These are phyloP conservation scores for Alternaria postmessia DNA, from an alignment of 2,329 filamentous ascomycete species.

Conservation along the genomic window DNA sequence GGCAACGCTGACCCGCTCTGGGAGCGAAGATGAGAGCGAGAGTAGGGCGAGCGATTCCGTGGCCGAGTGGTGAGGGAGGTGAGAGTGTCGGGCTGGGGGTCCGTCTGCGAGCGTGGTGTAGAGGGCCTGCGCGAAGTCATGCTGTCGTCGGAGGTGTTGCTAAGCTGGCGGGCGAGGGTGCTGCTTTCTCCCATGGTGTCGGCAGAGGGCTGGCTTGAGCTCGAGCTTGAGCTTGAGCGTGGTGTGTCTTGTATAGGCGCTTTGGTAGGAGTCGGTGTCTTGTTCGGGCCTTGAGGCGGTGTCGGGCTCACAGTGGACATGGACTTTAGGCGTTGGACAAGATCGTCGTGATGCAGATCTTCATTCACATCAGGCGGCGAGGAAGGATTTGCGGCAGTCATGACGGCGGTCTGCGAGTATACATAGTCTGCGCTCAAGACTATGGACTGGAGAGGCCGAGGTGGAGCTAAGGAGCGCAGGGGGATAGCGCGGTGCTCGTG, in stretches of 20 bases:
- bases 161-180: slow-evolving; percentile 33
- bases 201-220: slow-evolving; percentile 1
- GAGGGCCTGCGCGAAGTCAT: slow-evolving; percentile 38
- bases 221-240: neutral
- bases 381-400: slow-evolving; percentile 34
- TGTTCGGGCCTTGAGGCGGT: slow-evolving; percentile 13
- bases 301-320: slow-evolving; percentile 28
- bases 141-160: slow-evolving; percentile 36
- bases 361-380: slow-evolving; percentile 22
- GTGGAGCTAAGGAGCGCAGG: slow-evolving; percentile 24
- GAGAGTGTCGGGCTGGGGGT: slow-evolving; percentile 42
- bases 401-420: slow-evolving; percentile 37
- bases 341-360: slow-evolving; percentile 27
- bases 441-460: slow-evolving; percentile 18
- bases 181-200: slow-evolving; percentile 35
- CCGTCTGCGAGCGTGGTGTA: slow-evolving; percentile 51
- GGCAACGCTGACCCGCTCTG: slow-evolving; percentile 53
- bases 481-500: slow-evolving; percentile 28
- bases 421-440: slow-evolving; percentile 34
- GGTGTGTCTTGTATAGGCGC: slow-evolving; percentile 6
- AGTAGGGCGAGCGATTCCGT: slow-evolving; percentile 59
- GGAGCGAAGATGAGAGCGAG: slow-evolving; percentile 56
- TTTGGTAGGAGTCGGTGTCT: slow-evolving; percentile 9
- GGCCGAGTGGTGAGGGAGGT: slow-evolving; percentile 39
- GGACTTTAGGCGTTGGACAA: slow-evolving; percentile 33